Evolutionary conservation across 345 rosid species (phyloP).

Genomic region (Xanthoceras sorbifolium): DNA sequence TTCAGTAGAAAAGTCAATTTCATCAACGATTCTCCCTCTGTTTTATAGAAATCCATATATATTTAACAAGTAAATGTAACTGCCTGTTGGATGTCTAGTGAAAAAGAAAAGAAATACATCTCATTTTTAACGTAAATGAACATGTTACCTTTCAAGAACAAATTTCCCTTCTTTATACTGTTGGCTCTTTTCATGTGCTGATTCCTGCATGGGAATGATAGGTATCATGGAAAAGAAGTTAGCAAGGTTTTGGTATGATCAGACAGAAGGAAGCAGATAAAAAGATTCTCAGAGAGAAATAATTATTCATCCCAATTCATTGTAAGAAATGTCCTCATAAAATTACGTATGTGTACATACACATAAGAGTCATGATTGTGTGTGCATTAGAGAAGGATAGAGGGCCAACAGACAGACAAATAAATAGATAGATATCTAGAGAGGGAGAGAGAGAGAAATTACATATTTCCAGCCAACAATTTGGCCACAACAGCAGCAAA

Average conservation of each 20-base stretch:
- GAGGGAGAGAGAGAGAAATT: slow-evolving; percentile 24
- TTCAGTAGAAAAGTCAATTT: slow-evolving; percentile 64
- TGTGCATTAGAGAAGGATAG: not conserved
- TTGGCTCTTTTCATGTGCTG: slow-evolving; percentile 70
- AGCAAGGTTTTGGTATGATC: not conserved
- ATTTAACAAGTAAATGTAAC: slow-evolving; percentile 5
- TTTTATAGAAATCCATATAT: not conserved
- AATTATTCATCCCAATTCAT: not conserved
- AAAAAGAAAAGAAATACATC: not conserved
- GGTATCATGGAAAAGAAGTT: slow-evolving; percentile 1
- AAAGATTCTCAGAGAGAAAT: not conserved
- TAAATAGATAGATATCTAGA: not conserved
- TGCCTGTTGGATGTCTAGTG: not conserved
- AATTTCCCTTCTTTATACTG: slow-evolving; percentile 84
- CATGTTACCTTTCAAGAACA: slow-evolving; percentile 82
- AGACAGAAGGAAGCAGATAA: not conserved
- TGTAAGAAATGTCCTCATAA: not conserved
- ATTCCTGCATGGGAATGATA: slow-evolving; percentile 45
- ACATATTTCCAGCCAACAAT: slow-evolving; percentile 97
- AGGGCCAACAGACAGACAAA: not conserved
- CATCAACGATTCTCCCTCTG: slow-evolving; percentile 82
- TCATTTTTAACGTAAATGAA: slow-evolving; percentile 10
- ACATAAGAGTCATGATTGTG: not conserved
- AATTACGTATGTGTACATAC: not conserved
- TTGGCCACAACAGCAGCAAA: slow-evolving; percentile 90